phyloP scores from a whole-genome alignment of 495 filamentous ascomycete species.

The Podospora comata region DNA sequence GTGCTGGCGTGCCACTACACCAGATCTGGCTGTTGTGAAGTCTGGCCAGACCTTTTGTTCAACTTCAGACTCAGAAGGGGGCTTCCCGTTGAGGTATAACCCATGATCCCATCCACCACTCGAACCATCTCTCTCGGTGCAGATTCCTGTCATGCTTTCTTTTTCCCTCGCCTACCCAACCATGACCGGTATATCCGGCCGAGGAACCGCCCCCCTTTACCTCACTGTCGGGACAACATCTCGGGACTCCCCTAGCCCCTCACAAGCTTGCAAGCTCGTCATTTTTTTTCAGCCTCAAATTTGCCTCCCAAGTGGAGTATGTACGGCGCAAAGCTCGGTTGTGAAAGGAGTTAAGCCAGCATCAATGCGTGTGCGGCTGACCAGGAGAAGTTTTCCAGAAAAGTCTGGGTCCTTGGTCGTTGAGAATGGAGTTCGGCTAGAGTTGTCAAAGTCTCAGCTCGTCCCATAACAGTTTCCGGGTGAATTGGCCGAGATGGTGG shows the following conservation, averaged over 20 bases:
- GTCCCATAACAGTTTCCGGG: background rate
- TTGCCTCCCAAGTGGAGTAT: background rate
- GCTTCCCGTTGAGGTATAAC: background rate
- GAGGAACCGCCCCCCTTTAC: background rate
- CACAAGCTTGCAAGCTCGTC: background rate
- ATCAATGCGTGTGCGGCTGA: background rate
- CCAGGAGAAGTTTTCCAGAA: slow-evolving; percentile 4
- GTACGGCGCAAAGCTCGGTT: too few relatives aligned
- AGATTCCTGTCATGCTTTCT: background rate
- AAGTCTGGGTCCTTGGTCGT: background rate
- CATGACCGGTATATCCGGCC: background rate
- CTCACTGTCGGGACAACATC: background rate
- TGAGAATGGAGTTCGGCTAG: background rate
- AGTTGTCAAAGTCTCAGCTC: background rate
- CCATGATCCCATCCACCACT: background rate
- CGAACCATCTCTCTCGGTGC: background rate
- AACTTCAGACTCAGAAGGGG: background rate
- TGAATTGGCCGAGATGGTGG: background rate
- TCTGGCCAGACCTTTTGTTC: background rate
- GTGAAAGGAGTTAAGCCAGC: too few relatives aligned
- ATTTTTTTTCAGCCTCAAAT: background rate
- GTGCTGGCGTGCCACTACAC: background rate
- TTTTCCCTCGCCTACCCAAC: background rate
- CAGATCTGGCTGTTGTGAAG: background rate
- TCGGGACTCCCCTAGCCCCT: background rate